Percentiles rank a stretch among this genome's conserved stretches.
Conservation (phyloP, 2,329 filamentous ascomycete species). For the Sporothrix sp. region DNA sequence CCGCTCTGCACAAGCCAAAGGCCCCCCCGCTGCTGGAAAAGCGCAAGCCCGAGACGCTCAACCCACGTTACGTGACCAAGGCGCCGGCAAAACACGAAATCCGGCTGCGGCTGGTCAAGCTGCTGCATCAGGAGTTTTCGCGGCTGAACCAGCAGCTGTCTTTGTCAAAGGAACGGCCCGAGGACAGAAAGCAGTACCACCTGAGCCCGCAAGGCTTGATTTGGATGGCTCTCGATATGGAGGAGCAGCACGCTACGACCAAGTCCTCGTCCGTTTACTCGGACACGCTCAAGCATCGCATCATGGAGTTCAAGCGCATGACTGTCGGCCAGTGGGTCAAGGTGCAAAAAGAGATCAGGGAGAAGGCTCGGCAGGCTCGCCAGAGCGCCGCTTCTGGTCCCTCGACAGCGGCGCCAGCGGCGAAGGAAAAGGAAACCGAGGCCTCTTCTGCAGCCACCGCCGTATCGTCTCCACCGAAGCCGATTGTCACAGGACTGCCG, state of each 20-base stretch:
- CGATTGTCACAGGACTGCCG: constrained; percentile 60
- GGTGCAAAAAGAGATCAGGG: constrained; percentile 34
- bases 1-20: background rate
- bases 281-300: constrained; percentile 74
- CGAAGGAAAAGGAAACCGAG: background rate
- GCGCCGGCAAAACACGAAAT: constrained; percentile 48
- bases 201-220: constrained; percentile 59
- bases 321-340: constrained; percentile 59
- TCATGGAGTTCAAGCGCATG: constrained; percentile 71
- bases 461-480: background rate
- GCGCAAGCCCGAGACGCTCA: constrained; percentile 45
- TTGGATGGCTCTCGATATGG: constrained; percentile 61
- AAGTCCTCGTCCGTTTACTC: constrained; percentile 59
- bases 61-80: constrained; percentile 54
- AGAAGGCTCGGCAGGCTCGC: constrained; percentile 20
- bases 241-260: constrained; percentile 62
- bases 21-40: background rate
- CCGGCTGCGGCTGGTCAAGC: constrained; percentile 48
- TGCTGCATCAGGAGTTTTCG: constrained; percentile 55
- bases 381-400: background rate
- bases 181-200: constrained; percentile 42
- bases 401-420: background rate
- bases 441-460: background rate
- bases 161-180: constrained; percentile 33
- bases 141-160: constrained; percentile 56